Percentiles rank a stretch among this genome's conserved stretches.
These are phyloP conservation scores for Bipolaris cookei DNA, from an alignment of 2,329 filamentous ascomycete species.

Conservation along the genomic window DNA sequence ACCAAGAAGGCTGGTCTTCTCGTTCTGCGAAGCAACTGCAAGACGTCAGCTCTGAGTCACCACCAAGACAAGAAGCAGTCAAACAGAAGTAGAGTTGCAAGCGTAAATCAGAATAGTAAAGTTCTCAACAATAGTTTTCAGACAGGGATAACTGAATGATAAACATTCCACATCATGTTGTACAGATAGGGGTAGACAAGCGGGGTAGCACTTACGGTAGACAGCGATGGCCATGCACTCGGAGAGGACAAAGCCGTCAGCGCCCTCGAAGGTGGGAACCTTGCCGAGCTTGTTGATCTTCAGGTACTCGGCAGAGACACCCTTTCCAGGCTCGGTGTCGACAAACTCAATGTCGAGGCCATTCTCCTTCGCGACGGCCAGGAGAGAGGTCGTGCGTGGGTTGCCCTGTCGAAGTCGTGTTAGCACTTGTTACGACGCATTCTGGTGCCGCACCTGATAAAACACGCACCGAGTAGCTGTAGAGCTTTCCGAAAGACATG, in stretches of 20 bases:
- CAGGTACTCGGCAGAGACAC: constrained; percentile 75
- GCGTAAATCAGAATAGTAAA: constrained; percentile 80
- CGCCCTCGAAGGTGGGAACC: constrained; percentile 89
- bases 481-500: constrained; percentile 98
- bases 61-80: constrained; percentile 20
- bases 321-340: constrained; percentile 69
- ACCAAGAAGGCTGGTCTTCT: constrained; percentile 98
- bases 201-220: constrained; percentile 76
- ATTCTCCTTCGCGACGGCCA: constrained; percentile 97
- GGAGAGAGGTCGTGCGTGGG: constrained; percentile 85
- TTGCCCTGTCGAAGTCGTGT: constrained; percentile 68
- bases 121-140: constrained; percentile 91
- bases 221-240: constrained; percentile 96
- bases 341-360: constrained; percentile 89
- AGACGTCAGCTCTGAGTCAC: constrained; percentile 41
- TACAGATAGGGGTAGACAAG: constrained; percentile 21
- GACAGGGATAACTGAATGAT: constrained; percentile 76
- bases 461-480: constrained; percentile 71
- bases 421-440: constrained; percentile 31
- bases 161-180: constrained; percentile 71
- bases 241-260: constrained; percentile 86
- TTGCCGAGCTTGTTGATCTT: constrained; percentile 88
- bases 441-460: constrained; percentile 2
- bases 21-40: constrained; percentile 96
- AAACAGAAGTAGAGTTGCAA: constrained; percentile 51